Percentiles rank a stretch among this genome's conserved stretches.
Evolutionary conservation across 371 early-diverging fungal genomes (phyloP).

Genomic region (Mucor mucedo): DNA sequence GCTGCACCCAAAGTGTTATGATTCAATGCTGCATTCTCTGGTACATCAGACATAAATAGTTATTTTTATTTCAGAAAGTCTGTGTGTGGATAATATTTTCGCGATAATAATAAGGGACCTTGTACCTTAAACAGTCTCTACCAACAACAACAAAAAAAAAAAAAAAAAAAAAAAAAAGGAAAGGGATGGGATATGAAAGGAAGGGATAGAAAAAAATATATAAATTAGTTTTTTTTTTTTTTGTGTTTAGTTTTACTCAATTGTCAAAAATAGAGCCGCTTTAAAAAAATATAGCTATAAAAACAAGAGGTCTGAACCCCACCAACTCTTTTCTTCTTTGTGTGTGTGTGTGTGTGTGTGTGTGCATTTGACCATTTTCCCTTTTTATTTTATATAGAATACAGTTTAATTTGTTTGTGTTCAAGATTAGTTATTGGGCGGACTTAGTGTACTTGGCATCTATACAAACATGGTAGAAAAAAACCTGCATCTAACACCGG

Average conservation of each 20-base stretch:
- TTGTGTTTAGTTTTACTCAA: too few relatives aligned
- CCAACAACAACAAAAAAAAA: background rate
- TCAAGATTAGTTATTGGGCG: background rate
- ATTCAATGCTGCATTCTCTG: slow-evolving; percentile 20
- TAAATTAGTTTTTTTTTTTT: background rate
- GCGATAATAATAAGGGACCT: background rate
- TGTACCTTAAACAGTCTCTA: too few relatives aligned
- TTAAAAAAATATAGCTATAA: background rate
- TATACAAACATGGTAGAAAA: background rate
- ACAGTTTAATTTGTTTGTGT: slow-evolving; percentile 1
- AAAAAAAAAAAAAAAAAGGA: background rate
- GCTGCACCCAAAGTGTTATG: slow-evolving; percentile 37
- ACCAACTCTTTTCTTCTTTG: too few relatives aligned
- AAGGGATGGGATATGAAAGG: background rate
- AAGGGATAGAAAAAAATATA: background rate
- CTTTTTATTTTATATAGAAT: background rate
- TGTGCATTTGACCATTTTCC: too few relatives aligned
- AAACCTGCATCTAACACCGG: background rate
- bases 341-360: too few relatives aligned
- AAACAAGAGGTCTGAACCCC: too few relatives aligned
- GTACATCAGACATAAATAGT: slow-evolving; percentile 28
- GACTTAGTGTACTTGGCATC: slow-evolving; percentile 2
- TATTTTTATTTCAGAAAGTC: slow-evolving; percentile 1
- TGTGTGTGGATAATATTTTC: background rate
- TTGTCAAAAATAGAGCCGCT: background rate